These are phyloP conservation scores for Tremella yokohamensis DNA, from an alignment of 768 basidiomycete species.

Conservation along the genomic window DNA sequence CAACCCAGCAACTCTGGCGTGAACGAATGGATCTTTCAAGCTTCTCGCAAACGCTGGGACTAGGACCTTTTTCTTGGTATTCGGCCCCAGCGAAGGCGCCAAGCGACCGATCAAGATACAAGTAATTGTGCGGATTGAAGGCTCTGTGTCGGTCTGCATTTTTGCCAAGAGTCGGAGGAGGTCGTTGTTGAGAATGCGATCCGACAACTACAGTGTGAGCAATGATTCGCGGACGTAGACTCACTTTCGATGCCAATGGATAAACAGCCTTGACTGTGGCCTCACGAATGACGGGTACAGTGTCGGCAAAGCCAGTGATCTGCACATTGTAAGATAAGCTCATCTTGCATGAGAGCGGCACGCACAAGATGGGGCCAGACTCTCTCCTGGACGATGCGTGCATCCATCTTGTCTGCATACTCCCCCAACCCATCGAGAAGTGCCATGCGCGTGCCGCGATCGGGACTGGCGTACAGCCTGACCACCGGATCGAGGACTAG, in stretches of 20 bases:
- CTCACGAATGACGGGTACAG: constrained; percentile 88
- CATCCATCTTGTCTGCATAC: constrained; percentile 82
- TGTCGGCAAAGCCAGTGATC: constrained; percentile 96
- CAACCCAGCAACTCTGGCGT: constrained; percentile 85
- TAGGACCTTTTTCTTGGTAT: constrained; percentile 93
- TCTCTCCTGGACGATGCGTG: constrained; percentile 76
- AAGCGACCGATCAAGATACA: constrained; percentile 92
- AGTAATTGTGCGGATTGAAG: constrained; percentile 94
- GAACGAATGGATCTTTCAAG: constrained; percentile 84
- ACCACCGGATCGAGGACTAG: constrained; percentile 72
- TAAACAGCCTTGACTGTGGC: constrained; percentile 86
- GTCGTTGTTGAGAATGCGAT: constrained; percentile 93
- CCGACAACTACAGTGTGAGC: constrained; percentile 62
- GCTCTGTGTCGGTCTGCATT: constrained; percentile 85
- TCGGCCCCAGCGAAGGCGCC: constrained; percentile 74
- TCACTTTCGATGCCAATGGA: constrained; percentile 76
- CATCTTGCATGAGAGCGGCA: constrained; percentile 11
- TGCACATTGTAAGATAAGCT: constrained; percentile 42
- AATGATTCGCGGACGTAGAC: not conserved
- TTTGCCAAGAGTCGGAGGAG: constrained; percentile 87
- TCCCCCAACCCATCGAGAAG: constrained; percentile 78
- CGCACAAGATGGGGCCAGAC: constrained; percentile 89
- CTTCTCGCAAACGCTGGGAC: constrained; percentile 90
- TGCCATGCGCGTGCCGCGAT: constrained; percentile 91
- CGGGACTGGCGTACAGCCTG: constrained; percentile 80